Conservation (phyloP, 805 yeast genomes). For the Pichia occidentalis region DNA sequence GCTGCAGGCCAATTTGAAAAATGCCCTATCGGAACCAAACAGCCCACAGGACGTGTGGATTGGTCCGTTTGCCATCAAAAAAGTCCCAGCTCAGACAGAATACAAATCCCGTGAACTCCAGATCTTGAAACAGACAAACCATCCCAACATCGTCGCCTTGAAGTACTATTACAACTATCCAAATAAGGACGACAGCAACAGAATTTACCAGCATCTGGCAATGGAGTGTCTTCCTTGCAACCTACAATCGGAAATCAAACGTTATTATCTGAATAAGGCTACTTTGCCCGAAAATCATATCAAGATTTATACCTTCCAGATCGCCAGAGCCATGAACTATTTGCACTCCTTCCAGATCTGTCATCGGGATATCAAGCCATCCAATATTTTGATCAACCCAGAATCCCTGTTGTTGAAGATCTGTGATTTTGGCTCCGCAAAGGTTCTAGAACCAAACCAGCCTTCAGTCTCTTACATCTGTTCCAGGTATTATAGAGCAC, state of each 20-base stretch:
- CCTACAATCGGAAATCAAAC: conserved; percentile 66
- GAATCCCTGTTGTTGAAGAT: conserved; percentile 58
- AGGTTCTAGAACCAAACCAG: conserved; percentile 67
- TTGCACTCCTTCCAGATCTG: conserved; percentile 74
- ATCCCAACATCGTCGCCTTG: conserved; percentile 70
- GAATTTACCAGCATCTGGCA: conserved; percentile 71
- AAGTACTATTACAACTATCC: conserved; percentile 67
- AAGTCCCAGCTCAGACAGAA: conserved; percentile 84
- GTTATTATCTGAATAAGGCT: conserved; percentile 53
- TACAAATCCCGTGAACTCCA: conserved; percentile 78
- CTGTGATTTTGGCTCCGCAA: conserved; percentile 84
- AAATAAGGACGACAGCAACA: conserved; percentile 49
- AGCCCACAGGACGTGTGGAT: conserved; percentile 39
- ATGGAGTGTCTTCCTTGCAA: conserved; percentile 87
- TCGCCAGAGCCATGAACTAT: conserved; percentile 78
- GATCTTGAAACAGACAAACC: conserved; percentile 64
- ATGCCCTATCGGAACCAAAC: conserved; percentile 18
- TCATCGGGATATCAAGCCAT: conserved; percentile 81
- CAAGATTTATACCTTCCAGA: conserved; percentile 71
- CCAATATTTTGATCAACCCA: conserved; percentile 74
- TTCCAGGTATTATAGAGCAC: conserved; percentile 93
- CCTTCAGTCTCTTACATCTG: conserved; percentile 95
- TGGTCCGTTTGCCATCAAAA: conserved; percentile 79
- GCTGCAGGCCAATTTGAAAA: conserved; percentile 54
- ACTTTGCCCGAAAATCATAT: conserved; percentile 67